phyloP scores from a whole-genome alignment of 495 filamentous ascomycete genomes.

The Penicillium malachiteum region DNA sequence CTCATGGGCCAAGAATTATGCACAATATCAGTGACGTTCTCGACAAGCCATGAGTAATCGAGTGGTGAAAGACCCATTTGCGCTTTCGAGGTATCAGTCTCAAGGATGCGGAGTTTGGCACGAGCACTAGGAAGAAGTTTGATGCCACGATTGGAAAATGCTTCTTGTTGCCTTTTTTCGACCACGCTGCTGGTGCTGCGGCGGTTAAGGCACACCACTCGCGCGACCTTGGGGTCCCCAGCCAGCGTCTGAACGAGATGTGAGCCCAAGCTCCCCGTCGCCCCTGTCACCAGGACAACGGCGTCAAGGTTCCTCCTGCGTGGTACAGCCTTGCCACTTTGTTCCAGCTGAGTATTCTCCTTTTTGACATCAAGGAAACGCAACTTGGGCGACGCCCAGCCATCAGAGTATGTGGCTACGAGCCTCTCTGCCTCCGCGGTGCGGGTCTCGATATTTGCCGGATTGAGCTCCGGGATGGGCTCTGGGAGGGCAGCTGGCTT shows the following conservation, averaged over 20 bases:
- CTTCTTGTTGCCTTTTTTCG: neutral
- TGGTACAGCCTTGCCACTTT: no score
- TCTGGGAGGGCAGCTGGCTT: neutral
- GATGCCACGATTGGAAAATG: neutral
- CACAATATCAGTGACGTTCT: conserved; percentile 34
- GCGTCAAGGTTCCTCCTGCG: neutral
- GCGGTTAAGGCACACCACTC: conserved; percentile 10
- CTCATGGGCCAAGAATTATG: conserved; percentile 45
- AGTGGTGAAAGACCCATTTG: conserved; percentile 41
- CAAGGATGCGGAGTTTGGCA: conserved; percentile 3
- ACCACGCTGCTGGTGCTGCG: neutral
- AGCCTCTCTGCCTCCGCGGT: neutral
- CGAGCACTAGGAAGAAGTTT: neutral
- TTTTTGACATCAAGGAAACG: no score
- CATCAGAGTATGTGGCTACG: neutral
- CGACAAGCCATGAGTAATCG: conserved; percentile 9
- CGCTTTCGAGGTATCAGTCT: conserved; percentile 43
- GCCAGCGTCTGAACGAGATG: conserved; percentile 44
- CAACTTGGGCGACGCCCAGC: neutral
- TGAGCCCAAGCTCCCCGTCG: conserved; percentile 46
- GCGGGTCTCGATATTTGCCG: neutral
- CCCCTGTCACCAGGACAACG: conserved; percentile 50
- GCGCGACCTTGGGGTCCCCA: conserved; percentile 27
- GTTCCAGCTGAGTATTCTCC: no score
- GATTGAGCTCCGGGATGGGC: neutral